A percentile compares a stretch with the other conserved stretches of the same genome.
These are phyloP conservation scores for Saccharomycopsis oosterbeekiorum DNA, from an alignment of 805 yeast genomes.

Conservation along the genomic window DNA sequence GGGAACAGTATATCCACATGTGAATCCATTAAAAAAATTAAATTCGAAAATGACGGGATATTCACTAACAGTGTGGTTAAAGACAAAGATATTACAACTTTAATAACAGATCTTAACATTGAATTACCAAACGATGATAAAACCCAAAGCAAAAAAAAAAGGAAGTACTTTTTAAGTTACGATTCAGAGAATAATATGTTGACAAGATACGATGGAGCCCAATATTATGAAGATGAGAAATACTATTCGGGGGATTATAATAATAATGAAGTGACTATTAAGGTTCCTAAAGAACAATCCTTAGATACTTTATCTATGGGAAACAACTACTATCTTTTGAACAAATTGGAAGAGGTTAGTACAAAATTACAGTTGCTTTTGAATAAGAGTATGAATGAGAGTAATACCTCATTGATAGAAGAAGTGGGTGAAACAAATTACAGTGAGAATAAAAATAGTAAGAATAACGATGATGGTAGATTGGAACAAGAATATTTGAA, in stretches of 20 bases:
- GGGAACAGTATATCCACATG: neutral
- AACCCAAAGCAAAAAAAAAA: neutral
- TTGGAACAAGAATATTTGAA: conserved; percentile 1
- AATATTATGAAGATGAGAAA: conserved; percentile 6
- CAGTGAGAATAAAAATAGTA: neutral
- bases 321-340: conserved; percentile 5
- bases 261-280: conserved; percentile 12
- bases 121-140: neutral
- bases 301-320: conserved; percentile 10
- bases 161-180: conserved; percentile 5
- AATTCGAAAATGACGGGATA: conserved; percentile 12
- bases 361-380: conserved; percentile 1
- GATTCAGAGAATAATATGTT: neutral
- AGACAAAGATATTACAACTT: conserved; percentile 14
- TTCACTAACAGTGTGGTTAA: conserved; percentile 15
- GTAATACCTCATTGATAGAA: neutral
- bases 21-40: conserved; percentile 1
- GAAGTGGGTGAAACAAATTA: neutral
- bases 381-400: neutral
- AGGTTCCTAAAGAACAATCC: conserved; percentile 5
- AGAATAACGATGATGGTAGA: neutral
- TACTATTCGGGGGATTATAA: conserved; percentile 6
- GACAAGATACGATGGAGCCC: conserved; percentile 11
- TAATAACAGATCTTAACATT: conserved; percentile 16
- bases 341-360: conserved; percentile 1